Base-by-base conservation (phyloP, 805 yeast genomes). In the Debaryomyces maramus region DNA sequence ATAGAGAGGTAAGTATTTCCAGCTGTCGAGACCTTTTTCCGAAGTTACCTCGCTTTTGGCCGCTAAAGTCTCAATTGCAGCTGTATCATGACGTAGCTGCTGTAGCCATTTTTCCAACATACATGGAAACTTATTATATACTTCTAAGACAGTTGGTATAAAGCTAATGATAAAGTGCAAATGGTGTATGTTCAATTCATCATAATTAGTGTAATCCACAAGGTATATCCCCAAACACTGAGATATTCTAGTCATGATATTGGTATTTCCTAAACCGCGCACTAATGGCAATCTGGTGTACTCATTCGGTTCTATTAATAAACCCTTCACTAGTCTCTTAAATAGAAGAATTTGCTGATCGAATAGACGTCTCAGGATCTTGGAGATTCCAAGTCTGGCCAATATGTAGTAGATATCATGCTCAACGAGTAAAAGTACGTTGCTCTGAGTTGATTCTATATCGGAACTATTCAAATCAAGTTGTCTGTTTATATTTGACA, bases 1-100 rank as follows among this genome's bases (percentile, higher is more conserved):
- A 40, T 40, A 58, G 0, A 55, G 36, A 0, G 63, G 63, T 22
- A 56, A 53, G 14, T 36, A 48, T 16, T 34, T 35, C 17, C 28
- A 31, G 14, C 27, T n/a, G 5, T 16, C 20, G 9, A 35, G 26
- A n/a, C 34, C 20, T 6, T 18, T 9, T 4, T 20, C 29, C 13
- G 26, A 19, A 5, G 24, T 11, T 17, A 21, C 15, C 11, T 19
- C 13, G 27, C 23, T 24, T 15, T 33, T 32, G 15, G 26, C 19
- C 9, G 36, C 10, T 1, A 55, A 15, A 23, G 41, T 14, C 4
- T 18, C 42, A 34, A 35, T 23, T 5, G 43, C 33, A 18, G 52
- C 58, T 6, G 56, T 51, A n/a, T 36, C 41, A 2, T 50, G 50
- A 6, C 23, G 17, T 18, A 37, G 10, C 4, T n/a, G 9, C 3